Conservation (phyloP, 169 alveolate genomes). For the Plasmodium falciparum region DNA sequence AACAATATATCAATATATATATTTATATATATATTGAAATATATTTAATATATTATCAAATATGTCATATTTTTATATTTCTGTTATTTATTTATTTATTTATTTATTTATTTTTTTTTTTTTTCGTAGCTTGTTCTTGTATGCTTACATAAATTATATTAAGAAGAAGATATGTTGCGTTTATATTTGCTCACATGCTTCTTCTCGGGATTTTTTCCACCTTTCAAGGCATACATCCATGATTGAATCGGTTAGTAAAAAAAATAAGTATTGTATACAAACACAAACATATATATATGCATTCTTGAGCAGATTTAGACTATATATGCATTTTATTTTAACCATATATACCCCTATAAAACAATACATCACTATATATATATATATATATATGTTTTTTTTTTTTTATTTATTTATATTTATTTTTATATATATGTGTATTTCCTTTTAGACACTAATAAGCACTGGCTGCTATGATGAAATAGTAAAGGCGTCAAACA, state of each 20-base stretch:
- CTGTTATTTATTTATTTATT: neutral
- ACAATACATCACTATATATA: neutral
- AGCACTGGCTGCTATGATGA: slow-evolving; percentile 80
- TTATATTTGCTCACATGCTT: slow-evolving; percentile 77
- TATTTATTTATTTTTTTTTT: neutral
- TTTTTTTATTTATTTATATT: neutral
- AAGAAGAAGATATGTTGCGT: slow-evolving; percentile 76
- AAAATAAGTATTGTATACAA: neutral
- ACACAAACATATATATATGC: neutral
- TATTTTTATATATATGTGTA: neutral
- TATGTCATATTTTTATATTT: neutral
- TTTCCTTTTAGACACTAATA: slow-evolving; percentile 62
- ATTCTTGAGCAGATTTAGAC: too few relatives aligned
- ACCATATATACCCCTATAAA: too few relatives aligned
- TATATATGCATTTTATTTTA: too few relatives aligned
- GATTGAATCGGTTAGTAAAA: slow-evolving; percentile 74
- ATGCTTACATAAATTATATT: slow-evolving; percentile 81
- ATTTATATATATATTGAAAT: neutral
- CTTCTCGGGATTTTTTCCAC: slow-evolving; percentile 78
- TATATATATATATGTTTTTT: neutral
- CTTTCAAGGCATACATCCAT: slow-evolving; percentile 79
- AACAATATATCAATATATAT: neutral
- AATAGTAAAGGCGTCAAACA: slow-evolving; percentile 75
- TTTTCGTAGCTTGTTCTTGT: slow-evolving; percentile 76
- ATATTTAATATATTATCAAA: neutral